Conservation (phyloP, 148 eudicot genomes). For the Dysphania ambrosioides region DNA sequence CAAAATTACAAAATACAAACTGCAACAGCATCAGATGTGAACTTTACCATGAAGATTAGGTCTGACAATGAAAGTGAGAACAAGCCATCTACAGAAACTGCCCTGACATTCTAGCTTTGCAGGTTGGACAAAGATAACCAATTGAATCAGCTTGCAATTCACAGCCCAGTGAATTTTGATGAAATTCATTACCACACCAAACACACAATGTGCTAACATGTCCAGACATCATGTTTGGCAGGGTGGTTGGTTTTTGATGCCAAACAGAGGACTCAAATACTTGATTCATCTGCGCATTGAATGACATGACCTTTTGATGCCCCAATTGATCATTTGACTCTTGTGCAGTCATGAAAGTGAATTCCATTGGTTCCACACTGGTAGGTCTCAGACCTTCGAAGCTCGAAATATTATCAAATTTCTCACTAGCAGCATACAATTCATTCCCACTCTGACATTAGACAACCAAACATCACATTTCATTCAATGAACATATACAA, state of each 20-base stretch:
- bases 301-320: slow-evolving; percentile 52
- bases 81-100: slow-evolving; percentile 43
- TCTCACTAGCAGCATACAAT: slow-evolving; percentile 44
- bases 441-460: slow-evolving; percentile 50
- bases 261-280: slow-evolving; percentile 66
- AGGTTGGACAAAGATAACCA: slow-evolving; percentile 73
- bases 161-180: slow-evolving; percentile 47
- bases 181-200: slow-evolving; percentile 82
- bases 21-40: slow-evolving; percentile 6
- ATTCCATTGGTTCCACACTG: slow-evolving; percentile 71
- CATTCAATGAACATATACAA: background rate
- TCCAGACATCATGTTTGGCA: slow-evolving; percentile 43
- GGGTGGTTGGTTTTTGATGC: slow-evolving; percentile 57
- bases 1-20: background rate
- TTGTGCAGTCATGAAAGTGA: slow-evolving; percentile 68
- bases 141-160: slow-evolving; percentile 64
- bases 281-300: slow-evolving; percentile 50
- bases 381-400: slow-evolving; percentile 53
- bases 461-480: slow-evolving; percentile 2
- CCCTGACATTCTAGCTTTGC: slow-evolving; percentile 63
- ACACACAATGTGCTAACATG: slow-evolving; percentile 56
- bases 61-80: background rate
- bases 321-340: slow-evolving; percentile 51
- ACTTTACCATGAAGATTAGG: slow-evolving; percentile 8
- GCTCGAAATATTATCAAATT: slow-evolving; percentile 41